Percentiles rank a stretch among this genome's conserved stretches.
Conservation (phyloP, 352 stramenopile genomes). For the Globisporangium nagaii region DNA sequence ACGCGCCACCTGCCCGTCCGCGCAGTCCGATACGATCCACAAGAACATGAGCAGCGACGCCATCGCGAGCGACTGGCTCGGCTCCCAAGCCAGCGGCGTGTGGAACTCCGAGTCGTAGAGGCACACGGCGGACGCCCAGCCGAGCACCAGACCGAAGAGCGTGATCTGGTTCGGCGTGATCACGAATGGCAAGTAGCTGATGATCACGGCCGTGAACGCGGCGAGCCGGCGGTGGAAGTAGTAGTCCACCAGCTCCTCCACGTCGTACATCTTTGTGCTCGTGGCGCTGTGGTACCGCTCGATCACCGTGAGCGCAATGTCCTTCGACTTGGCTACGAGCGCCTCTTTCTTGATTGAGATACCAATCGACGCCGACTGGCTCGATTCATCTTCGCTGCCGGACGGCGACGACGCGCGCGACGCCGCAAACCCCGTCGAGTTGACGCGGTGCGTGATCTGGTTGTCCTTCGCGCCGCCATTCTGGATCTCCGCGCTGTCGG, state of each 20-base stretch:
- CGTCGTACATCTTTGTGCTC: constrained; percentile 84
- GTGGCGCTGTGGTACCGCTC: constrained; percentile 69
- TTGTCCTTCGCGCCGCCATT: constrained; percentile 1
- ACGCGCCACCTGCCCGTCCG: constrained; percentile 74
- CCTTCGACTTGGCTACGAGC: constrained; percentile 21
- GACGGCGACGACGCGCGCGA: constrained; percentile 30
- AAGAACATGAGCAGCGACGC: constrained; percentile 65
- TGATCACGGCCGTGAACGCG: constrained; percentile 61
- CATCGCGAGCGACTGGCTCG: constrained; percentile 43
- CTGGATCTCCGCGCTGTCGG: background rate
- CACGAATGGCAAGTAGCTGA: constrained; percentile 80
- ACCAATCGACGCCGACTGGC: constrained; percentile 12
- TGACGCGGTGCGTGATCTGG: constrained; percentile 16
- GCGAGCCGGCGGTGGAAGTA: constrained; percentile 80
- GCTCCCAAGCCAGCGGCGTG: constrained; percentile 53
- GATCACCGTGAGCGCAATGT: constrained; percentile 33
- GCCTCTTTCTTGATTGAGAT: constrained; percentile 11
- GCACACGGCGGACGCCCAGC: constrained; percentile 60
- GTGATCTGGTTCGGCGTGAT: constrained; percentile 87
- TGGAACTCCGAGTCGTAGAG: constrained; percentile 84
- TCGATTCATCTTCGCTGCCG: constrained; percentile 32
- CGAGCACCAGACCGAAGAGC: constrained; percentile 64
- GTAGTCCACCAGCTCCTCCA: constrained; percentile 82
- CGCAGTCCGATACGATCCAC: constrained; percentile 86
- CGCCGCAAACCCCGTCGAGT: constrained; percentile 17